Evolutionary conservation across 352 stramenopile genomes (phyloP), one percentile per base, ranked within the genome.

Genomic region (Thraustochytrium striatum): DNA sequence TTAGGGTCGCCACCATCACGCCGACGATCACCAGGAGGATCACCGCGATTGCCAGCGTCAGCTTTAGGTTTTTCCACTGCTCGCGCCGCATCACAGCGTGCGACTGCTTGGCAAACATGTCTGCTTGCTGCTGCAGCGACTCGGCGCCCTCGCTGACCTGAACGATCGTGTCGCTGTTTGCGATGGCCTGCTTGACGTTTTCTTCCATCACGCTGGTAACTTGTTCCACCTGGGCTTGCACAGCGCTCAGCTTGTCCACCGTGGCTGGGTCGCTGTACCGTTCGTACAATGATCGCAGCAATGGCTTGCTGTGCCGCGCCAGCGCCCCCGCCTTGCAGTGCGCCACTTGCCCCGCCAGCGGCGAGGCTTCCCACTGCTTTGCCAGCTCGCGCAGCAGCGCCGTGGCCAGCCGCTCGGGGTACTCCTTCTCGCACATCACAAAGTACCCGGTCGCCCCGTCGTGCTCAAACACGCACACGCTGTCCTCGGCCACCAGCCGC

Each of bases 11-110:
- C 35, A 72, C 72, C 11, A 69, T 33, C 21, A 72, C 41, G 69
- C 41, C 61, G 25, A 84, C 33, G 21, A 84, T 53, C 3, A 70
- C 53, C 28, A 84, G 28, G 30, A 83, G 55, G 58, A 84, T 72
- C 47, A 58, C 52, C 13, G 39, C 57, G 38, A 84, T 78, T 41
- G 81, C 39, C n/a, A 84, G 53, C 43, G 81, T 72, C 50, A 84
- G 78, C 79, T 84, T 84, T 44, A 82, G 57, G 35, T 83, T 83
- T 69, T 84, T 84, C 81, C 81, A 84, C 62, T 69, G 81, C 69
- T 83, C 72, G 30, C 79, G 72, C 28, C 61, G 61, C 50, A 59
- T 61, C 19, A 84, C 38, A 28, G 55, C 41, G 57, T 79, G 80
- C 39, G 81, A 73, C 28, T 72, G 79, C 11, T 61, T 84, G 39